Evolutionary conservation across 2,329 filamentous ascomycete genomes (phyloP), one percentile per base, ranked within the genome.

Genomic region (Claviceps pazoutovae): DNA sequence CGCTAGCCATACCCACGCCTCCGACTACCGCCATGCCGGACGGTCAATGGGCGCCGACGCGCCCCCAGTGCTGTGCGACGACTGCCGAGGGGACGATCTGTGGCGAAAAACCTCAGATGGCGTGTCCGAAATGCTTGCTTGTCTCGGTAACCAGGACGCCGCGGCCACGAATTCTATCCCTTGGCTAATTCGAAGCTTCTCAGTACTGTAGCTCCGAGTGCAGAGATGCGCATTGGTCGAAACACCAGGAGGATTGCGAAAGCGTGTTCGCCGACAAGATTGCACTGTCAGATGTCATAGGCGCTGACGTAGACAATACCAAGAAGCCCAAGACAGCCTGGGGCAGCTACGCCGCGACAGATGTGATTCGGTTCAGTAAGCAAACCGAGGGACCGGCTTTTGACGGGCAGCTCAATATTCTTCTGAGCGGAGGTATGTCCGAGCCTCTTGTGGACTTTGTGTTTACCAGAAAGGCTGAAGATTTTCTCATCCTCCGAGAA

Each of bases 331-430:
- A 4, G 1, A 45, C 19, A 3, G 57, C 53, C 39, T 64, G 59
- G 60, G 48, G 49, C 34, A 50, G 46, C 3, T 57, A 59, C 14
- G 50, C 58, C 2, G 60, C 62, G 6, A 57, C 56, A 0, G 62
- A 64, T 50, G 43, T 64, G 2, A 38, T 64, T 23, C 58, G 60
- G n/a, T 37, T 64, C 2, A 54, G 55, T 11, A 57, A 57, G 39
- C 38, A 49, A 13, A 60, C 62, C 19, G 62, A 64, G 41, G 62
- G 62, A 2, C 30, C n/a, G 19, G 47, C 54, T 0, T 64, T 56
- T 34, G 51, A 58, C 5, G 57, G 56, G 2, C 1, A n/a, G 2
- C 52, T 64, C 8, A 23, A 53, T 4, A 41, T 64, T 16, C 54
- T 64, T 6, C 41, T 64, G 5, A 19, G 50, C 1, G 61, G 61